Evolutionary conservation across 352 stramenopile species (phyloP).

Genomic region (Phytophthora constricta): DNA sequence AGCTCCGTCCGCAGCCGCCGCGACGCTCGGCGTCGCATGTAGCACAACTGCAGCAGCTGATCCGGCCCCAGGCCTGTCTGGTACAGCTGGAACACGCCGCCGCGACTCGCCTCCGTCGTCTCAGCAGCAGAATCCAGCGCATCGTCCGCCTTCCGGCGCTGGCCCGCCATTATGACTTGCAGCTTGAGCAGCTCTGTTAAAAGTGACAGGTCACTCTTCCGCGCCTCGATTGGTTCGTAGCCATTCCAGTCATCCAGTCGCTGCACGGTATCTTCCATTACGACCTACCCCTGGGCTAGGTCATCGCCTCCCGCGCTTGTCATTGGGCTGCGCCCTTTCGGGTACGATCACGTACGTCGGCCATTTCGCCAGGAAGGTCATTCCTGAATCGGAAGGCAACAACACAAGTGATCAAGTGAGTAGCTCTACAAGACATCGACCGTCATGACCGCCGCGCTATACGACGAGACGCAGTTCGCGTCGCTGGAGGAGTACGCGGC

Average conservation of each 20-base stretch:
- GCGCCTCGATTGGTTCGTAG: not conserved
- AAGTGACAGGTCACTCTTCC: not conserved
- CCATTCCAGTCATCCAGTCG: no score
- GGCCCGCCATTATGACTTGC: not conserved
- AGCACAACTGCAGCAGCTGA: conserved; percentile 69
- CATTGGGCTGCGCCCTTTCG: conserved; percentile 16
- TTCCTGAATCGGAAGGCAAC: conserved; percentile 1
- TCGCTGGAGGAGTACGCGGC: conserved; percentile 74
- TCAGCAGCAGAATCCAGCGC: not conserved
- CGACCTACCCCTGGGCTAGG: no score
- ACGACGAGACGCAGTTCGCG: conserved; percentile 50
- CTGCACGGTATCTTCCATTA: no score
- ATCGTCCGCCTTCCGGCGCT: not conserved
- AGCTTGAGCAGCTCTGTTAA: not conserved
- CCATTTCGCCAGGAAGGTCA: conserved; percentile 18
- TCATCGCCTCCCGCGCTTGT: no score
- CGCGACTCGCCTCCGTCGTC: not conserved
- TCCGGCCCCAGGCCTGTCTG: conserved; percentile 56
- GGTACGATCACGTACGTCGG: not conserved
- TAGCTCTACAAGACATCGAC: no score
- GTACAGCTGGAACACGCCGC: conserved; percentile 66
- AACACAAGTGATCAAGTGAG: no score
- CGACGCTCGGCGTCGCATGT: conserved; percentile 45
- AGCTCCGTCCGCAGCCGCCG: conserved; percentile 23
- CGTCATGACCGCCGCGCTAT: conserved; percentile 37